Conservation (phyloP, 257 asterid species). For the Solanum paucissectum region DNA sequence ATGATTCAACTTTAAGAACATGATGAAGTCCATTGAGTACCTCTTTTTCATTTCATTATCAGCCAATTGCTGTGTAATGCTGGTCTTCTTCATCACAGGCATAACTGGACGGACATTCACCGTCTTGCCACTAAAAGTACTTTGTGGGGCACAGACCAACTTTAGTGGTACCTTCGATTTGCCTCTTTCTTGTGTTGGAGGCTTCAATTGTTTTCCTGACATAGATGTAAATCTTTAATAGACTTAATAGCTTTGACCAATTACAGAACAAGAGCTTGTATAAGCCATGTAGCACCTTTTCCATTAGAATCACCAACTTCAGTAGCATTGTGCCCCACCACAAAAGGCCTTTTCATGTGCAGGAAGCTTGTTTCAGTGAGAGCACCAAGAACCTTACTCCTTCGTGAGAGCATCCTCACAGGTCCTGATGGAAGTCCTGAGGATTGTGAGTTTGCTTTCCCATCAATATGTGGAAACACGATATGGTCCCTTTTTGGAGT, state of each 20-base stretch:
- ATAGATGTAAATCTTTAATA: conserved; percentile 6
- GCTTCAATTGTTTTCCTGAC: conserved; percentile 13
- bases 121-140: conserved; percentile 9
- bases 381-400: conserved; percentile 32
- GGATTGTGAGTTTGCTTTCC: conserved; percentile 11
- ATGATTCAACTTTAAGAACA: conserved; percentile 1
- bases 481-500: conserved; percentile 67
- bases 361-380: conserved; percentile 8
- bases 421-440: conserved; percentile 10
- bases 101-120: neutral
- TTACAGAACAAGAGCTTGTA: conserved; percentile 6
- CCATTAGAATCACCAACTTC: conserved; percentile 11
- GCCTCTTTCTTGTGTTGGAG: conserved; percentile 14
- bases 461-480: conserved; percentile 34
- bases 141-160: conserved; percentile 6
- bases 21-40: conserved; percentile 25
- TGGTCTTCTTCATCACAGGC: conserved; percentile 1
- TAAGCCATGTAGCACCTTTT: conserved; percentile 7
- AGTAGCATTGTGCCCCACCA: neutral
- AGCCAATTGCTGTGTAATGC: conserved; percentile 6
- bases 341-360: conserved; percentile 8
- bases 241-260: conserved; percentile 3
- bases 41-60: conserved; percentile 28
- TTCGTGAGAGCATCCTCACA: conserved; percentile 12
- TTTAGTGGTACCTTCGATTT: conserved; percentile 3